A percentile compares a stretch with the other conserved stretches of the same genome.
phyloP scores from a whole-genome alignment of 352 stramenopile genomes.

The Globisporangium carolinianum region DNA sequence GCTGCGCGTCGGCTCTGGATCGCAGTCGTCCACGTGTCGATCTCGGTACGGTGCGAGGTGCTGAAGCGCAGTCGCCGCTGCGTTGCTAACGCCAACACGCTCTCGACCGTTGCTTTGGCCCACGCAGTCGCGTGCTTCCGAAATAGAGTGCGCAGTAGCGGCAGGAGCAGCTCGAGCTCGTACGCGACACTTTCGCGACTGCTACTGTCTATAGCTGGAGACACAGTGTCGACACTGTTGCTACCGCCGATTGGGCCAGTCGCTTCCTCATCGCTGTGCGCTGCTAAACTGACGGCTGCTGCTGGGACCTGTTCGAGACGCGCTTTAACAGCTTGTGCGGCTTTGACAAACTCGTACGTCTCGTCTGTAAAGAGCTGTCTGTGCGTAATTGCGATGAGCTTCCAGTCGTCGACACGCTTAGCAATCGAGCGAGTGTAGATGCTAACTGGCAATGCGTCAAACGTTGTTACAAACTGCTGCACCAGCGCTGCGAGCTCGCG shows the following conservation, averaged over 20 bases:
- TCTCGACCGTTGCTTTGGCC: slow-evolving; percentile 57
- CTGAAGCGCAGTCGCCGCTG: slow-evolving; percentile 46
- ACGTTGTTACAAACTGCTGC: slow-evolving; percentile 29
- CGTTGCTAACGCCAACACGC: slow-evolving; percentile 43
- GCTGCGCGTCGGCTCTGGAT: slow-evolving; percentile 46
- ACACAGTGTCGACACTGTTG: slow-evolving; percentile 3
- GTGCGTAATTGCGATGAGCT: slow-evolving; percentile 51
- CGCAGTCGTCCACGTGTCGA: slow-evolving; percentile 62
- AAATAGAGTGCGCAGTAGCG: slow-evolving; percentile 55
- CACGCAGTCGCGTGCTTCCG: slow-evolving; percentile 38
- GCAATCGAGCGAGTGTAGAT: not conserved
- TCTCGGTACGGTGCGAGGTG: slow-evolving; percentile 32
- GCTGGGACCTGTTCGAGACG: slow-evolving; percentile 32
- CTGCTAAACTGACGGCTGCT: no score
- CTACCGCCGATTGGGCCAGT: not conserved
- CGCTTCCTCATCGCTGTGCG: no score
- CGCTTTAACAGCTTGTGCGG: slow-evolving; percentile 49
- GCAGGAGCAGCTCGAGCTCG: slow-evolving; percentile 37
- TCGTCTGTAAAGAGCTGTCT: slow-evolving; percentile 73
- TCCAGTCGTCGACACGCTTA: slow-evolving; percentile 33
- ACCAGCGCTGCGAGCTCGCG: slow-evolving; percentile 50
- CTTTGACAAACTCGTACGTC: slow-evolving; percentile 73
- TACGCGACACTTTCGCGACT: slow-evolving; percentile 8
- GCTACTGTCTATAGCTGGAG: not conserved
- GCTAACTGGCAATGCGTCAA: slow-evolving; percentile 17